These are phyloP conservation scores for Colletotrichum kahawae DNA, from an alignment of 2,329 filamentous ascomycete species.

Conservation along the genomic window DNA sequence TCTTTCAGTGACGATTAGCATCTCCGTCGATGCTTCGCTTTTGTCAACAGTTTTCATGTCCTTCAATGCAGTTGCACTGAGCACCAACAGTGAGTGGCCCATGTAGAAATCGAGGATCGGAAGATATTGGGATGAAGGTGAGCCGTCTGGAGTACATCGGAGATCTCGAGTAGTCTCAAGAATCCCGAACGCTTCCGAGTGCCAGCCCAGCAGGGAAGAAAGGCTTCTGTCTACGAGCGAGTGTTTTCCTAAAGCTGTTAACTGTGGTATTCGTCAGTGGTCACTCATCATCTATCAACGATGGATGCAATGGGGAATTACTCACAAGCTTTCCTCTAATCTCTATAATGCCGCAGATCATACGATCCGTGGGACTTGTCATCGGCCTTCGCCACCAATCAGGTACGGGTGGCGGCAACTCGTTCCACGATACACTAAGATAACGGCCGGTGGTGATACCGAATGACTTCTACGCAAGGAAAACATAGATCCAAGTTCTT, in stretches of 20 bases:
- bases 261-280: not conserved
- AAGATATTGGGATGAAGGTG: not conserved
- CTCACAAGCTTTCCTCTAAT: slow-evolving; percentile 25
- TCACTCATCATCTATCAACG: not conserved
- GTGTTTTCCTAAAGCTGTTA: not conserved
- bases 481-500: slow-evolving; percentile 19
- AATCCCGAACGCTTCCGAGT: slow-evolving; percentile 16
- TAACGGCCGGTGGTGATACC: slow-evolving; percentile 17
- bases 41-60: slow-evolving; percentile 23
- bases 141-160: not conserved
- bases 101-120: slow-evolving; percentile 27
- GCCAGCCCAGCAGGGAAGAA: slow-evolving; percentile 24
- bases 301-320: not conserved
- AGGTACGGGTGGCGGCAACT: slow-evolving; percentile 1
- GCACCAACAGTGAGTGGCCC: slow-evolving; percentile 29
- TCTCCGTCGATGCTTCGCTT: not conserved
- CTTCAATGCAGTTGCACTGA: slow-evolving; percentile 27
- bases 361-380: slow-evolving; percentile 25
- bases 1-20: not conserved
- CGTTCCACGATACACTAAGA: slow-evolving; percentile 15
- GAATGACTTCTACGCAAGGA: slow-evolving; percentile 22
- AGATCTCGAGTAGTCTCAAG: not conserved
- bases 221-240: slow-evolving; percentile 22
- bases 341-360: slow-evolving; percentile 27
- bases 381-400: slow-evolving; percentile 24